Conservation (phyloP, 2,329 filamentous ascomycete species). For the Blastomyces silverae region DNA sequence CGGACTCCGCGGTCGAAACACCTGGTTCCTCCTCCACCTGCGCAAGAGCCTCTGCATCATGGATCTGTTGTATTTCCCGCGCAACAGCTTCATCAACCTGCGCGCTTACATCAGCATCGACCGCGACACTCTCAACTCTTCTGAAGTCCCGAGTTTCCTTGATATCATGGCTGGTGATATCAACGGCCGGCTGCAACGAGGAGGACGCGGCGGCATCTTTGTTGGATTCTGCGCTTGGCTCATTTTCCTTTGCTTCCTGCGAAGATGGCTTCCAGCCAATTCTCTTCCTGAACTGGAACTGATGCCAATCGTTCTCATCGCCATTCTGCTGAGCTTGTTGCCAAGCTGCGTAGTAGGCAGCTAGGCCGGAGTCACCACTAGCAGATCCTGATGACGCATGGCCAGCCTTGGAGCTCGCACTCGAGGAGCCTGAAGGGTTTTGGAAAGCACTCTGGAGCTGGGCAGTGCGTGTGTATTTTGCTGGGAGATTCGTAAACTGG, state of each 20-base stretch:
- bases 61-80: slow-evolving; percentile 60
- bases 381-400: slow-evolving; percentile 49
- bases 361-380: slow-evolving; percentile 59
- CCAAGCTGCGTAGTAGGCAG: slow-evolving; percentile 86
- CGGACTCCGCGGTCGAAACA: slow-evolving; percentile 23
- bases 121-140: slow-evolving; percentile 46
- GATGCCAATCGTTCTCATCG: slow-evolving; percentile 76
- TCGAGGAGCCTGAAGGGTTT: slow-evolving; percentile 46
- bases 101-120: slow-evolving; percentile 52
- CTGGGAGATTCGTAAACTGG: slow-evolving; percentile 46
- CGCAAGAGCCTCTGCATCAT: slow-evolving; percentile 46
- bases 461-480: slow-evolving; percentile 49
- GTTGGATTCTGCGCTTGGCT: slow-evolving; percentile 23
- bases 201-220: slow-evolving; percentile 20
- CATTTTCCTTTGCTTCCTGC: slow-evolving; percentile 31
- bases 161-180: slow-evolving; percentile 39
- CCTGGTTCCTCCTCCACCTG: slow-evolving; percentile 30
- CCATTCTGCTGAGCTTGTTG: slow-evolving; percentile 66
- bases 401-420: slow-evolving; percentile 50
- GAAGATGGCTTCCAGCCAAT: slow-evolving; percentile 73
- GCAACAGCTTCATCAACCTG: slow-evolving; percentile 80
- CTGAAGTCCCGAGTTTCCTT: slow-evolving; percentile 57
- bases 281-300: slow-evolving; percentile 80
- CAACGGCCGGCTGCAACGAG: slow-evolving; percentile 32
- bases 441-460: slow-evolving; percentile 76